Evolutionary conservation across 164 flowering plant genomes (phyloP).

Genomic region (Vitis rotundifolia): DNA sequence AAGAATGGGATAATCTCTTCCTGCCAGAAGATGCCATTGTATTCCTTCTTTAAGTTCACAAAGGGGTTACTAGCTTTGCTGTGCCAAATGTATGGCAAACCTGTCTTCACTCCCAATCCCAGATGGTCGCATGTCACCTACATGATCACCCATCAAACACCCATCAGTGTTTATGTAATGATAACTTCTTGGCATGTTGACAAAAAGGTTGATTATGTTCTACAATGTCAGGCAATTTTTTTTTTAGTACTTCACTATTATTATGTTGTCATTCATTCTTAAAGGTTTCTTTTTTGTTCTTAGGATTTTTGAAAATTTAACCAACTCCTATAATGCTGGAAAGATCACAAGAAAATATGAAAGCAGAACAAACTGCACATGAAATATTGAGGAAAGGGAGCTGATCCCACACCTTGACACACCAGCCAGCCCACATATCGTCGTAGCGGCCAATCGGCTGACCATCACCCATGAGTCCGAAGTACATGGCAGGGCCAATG

Average conservation of each 20-base stretch:
- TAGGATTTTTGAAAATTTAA: too few relatives aligned
- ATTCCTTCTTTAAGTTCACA: slow-evolving; percentile 56
- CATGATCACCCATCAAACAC: background rate
- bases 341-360: background rate
- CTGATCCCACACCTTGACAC: slow-evolving; percentile 45
- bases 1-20: slow-evolving; percentile 61
- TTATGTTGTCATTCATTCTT: too few relatives aligned
- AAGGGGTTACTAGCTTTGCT: slow-evolving; percentile 69
- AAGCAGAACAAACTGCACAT: background rate
- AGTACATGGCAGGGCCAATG: slow-evolving; percentile 81
- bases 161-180: background rate
- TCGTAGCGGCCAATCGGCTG: slow-evolving; percentile 85
- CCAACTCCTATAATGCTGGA: background rate
- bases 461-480: slow-evolving; percentile 83
- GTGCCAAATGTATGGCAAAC: slow-evolving; percentile 54
- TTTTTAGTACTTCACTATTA: too few relatives aligned
- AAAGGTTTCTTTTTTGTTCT: too few relatives aligned
- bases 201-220: background rate
- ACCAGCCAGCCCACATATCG: slow-evolving; percentile 90
- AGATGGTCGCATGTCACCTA: slow-evolving; percentile 58
- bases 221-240: too few relatives aligned
- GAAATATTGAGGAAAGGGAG: background rate
- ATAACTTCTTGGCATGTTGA: too few relatives aligned
- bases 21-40: slow-evolving; percentile 65
- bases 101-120: slow-evolving; percentile 53